Percentiles rank a stretch among this genome's conserved stretches.
Conservation (phyloP, 2,329 filamentous ascomycete genomes). For the Teratosphaeria pseudoeucalypti region DNA sequence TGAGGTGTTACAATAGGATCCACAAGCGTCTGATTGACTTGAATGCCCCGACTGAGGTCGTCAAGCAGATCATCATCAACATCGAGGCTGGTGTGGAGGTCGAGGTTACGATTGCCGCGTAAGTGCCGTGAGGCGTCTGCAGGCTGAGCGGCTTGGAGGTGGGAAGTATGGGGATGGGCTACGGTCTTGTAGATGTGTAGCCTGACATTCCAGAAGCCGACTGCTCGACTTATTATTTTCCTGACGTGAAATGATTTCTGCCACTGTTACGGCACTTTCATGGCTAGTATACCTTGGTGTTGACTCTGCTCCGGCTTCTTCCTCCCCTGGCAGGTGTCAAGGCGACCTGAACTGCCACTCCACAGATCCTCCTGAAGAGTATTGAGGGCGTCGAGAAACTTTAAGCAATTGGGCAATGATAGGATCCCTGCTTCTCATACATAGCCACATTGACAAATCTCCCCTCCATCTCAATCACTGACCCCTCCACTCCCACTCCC, state of each 20-base stretch:
- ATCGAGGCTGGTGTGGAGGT: constrained; percentile 90
- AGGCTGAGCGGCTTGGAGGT: background rate
- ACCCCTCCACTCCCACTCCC: constrained; percentile 12
- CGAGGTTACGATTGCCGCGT: constrained; percentile 84
- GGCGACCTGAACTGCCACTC: too few relatives aligned
- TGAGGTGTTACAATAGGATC: constrained; percentile 13
- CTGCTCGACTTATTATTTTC: too few relatives aligned
- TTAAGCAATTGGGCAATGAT: too few relatives aligned
- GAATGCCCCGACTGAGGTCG: constrained; percentile 93
- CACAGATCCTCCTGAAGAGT: too few relatives aligned
- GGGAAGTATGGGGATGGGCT: background rate
- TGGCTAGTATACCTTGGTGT: too few relatives aligned
- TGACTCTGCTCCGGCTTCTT: too few relatives aligned
- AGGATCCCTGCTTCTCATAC: too few relatives aligned
- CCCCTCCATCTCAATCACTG: constrained; percentile 1
- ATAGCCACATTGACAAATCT: too few relatives aligned
- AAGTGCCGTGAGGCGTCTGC: constrained; percentile 23
- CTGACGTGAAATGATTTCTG: too few relatives aligned
- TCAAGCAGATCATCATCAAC: constrained; percentile 96
- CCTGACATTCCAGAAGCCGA: background rate
- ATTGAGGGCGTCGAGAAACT: too few relatives aligned
- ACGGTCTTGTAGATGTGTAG: background rate
- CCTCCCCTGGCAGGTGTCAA: too few relatives aligned
- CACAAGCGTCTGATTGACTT: constrained; percentile 41
- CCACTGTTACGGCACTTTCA: too few relatives aligned